Base-by-base conservation (phyloP, 768 basidiomycete species). In the Hericium coralloides region DNA sequence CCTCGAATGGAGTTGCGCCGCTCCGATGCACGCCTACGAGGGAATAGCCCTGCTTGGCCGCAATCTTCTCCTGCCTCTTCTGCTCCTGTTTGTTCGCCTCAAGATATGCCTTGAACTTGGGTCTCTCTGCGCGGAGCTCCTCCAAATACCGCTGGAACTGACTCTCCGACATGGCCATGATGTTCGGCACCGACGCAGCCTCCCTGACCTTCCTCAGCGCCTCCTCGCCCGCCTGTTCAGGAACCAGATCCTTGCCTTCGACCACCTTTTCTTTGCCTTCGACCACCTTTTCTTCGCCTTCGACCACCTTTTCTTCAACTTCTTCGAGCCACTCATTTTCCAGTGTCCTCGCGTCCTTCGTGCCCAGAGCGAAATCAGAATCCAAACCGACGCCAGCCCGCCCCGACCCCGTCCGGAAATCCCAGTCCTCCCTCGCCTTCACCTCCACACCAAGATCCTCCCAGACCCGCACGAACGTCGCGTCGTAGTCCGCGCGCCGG, bases 381-480 rank as follows among this genome's bases (percentile, higher is more conserved):
- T 82, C 80, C 18, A 75, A 62, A 1, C 69, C 55, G 71, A 74
- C 76, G 6, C 49, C 18, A 2, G 53, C 12, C n/a, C 41, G 65
- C 18, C 51, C 56, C 3, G 71, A 68, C 1, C 80, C 80, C 6
- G 79, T 59, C 12, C 67, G 67, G 49, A 59, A 65, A 22, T 63
- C 59, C 81, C 82, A 84, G 1, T 66, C 20, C 0, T 70, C 66
- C 1, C 62, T 37, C 4, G 73, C 23, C 23, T 62, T 60, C 4
- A 79, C 74, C 10, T 67, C 65, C 18, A 76, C 66, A 20, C 77
- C 78, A 55, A 87, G 74, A 66, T 89, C 86, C 64, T 85, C 82
- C 68, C 84, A 79, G 58, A 82, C 78, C 62, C 77, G 74, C 56
- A 91, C 75, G 69, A 86, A 87, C 49, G 81, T 73, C n/a, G 82